Percentiles rank a stretch among this genome's conserved stretches.
Evolutionary conservation across 1,139 yeast species (phyloP).

Genomic region (Candida sp.): DNA sequence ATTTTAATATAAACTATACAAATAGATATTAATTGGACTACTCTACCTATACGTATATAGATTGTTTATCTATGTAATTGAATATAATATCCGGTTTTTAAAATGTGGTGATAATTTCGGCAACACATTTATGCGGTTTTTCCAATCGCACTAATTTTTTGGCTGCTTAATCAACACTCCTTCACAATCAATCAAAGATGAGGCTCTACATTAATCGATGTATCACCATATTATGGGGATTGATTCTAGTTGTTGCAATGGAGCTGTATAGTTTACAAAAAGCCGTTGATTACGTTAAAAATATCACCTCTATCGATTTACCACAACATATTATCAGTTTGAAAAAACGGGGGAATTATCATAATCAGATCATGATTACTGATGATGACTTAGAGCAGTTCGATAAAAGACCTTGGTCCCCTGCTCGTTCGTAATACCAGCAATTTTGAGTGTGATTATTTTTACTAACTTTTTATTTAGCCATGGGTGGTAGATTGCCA

Average conservation of each 20-base stretch:
- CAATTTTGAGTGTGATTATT: not conserved
- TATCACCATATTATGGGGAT: not conserved
- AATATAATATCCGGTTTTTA: too few relatives aligned
- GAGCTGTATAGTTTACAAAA: not conserved
- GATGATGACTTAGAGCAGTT: not conserved
- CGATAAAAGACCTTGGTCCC: not conserved
- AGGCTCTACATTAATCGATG: not conserved
- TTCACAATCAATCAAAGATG: not conserved
- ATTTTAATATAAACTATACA: too few relatives aligned
- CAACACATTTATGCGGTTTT: not conserved
- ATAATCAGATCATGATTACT: not conserved
- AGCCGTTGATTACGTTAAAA: not conserved
- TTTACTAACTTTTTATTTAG: constrained; percentile 12
- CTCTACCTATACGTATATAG: too few relatives aligned
- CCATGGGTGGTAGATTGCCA: constrained; percentile 40
- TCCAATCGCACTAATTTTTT: not conserved
- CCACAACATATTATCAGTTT: not conserved
- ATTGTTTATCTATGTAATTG: too few relatives aligned
- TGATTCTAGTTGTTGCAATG: not conserved
- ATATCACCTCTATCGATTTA: not conserved
- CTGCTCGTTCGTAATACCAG: not conserved
- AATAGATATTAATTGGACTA: too few relatives aligned
- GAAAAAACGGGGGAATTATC: not conserved
- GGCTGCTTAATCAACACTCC: not conserved
- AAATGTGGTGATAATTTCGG: too few relatives aligned